Evolutionary conservation across 2,329 filamentous ascomycete genomes (phyloP).

Genomic region (Pseudogymnoascus sp.): DNA sequence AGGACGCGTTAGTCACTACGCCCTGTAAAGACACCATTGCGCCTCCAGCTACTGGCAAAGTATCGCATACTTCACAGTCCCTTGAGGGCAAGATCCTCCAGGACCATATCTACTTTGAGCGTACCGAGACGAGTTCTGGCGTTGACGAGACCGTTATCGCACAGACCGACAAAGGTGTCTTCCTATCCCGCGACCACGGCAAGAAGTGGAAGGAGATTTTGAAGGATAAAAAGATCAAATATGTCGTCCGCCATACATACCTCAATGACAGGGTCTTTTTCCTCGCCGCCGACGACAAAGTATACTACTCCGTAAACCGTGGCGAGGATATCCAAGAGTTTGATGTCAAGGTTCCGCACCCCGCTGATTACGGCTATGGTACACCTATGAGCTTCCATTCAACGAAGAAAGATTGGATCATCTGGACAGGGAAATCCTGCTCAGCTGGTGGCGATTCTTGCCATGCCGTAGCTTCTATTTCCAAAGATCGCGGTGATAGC

Average conservation of each 20-base stretch:
- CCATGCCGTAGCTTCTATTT: slow-evolving; percentile 68
- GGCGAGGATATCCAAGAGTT: slow-evolving; percentile 70
- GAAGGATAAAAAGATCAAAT: slow-evolving; percentile 59
- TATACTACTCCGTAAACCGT: slow-evolving; percentile 77
- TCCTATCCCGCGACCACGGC: slow-evolving; percentile 77
- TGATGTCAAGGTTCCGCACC: slow-evolving; percentile 54
- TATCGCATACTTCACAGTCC: slow-evolving; percentile 52
- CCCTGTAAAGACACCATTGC: slow-evolving; percentile 62
- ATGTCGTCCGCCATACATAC: slow-evolving; percentile 71
- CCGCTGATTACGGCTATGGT: slow-evolving; percentile 32
- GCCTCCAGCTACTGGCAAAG: slow-evolving; percentile 57
- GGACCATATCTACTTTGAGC: slow-evolving; percentile 71
- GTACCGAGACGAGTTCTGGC: slow-evolving; percentile 55
- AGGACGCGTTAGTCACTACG: slow-evolving; percentile 67
- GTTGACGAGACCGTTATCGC: slow-evolving; percentile 67
- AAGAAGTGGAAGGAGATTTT: slow-evolving; percentile 75
- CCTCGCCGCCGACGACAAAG: slow-evolving; percentile 58
- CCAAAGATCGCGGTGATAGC: slow-evolving; percentile 69
- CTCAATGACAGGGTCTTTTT: slow-evolving; percentile 85
- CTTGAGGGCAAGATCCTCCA: slow-evolving; percentile 55
- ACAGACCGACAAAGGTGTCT: slow-evolving; percentile 47
- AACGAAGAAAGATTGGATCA: slow-evolving; percentile 78
- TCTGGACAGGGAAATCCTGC: slow-evolving; percentile 79
- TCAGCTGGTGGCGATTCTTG: slow-evolving; percentile 46
- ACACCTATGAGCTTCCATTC: slow-evolving; percentile 75